Conservation (phyloP, 306 rosid species). For the Acacia acuminata region DNA sequence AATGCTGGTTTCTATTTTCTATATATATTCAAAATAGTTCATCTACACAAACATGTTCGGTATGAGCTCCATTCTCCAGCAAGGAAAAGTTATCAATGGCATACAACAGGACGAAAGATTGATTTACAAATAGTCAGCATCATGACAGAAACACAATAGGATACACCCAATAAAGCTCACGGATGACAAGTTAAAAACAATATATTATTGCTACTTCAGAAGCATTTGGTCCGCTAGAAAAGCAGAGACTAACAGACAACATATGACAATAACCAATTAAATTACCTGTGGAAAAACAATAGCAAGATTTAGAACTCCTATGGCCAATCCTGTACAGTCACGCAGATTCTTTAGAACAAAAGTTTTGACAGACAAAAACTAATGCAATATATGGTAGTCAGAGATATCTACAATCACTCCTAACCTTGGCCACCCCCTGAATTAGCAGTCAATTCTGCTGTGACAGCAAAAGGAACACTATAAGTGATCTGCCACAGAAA, state of each 20-base stretch:
- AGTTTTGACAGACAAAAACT: not conserved
- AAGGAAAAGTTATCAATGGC: not conserved
- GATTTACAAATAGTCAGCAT: not conserved
- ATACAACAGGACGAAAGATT: conserved; percentile 13
- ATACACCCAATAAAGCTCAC: conserved; percentile 2
- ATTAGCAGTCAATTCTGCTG: conserved; percentile 74
- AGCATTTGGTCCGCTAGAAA: conserved; percentile 3
- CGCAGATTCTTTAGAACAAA: conserved; percentile 28
- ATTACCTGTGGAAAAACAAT: conserved; percentile 96
- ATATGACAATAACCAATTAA: conserved; percentile 6
- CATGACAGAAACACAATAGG: not conserved
- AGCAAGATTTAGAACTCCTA: conserved; percentile 96
- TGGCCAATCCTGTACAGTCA: conserved; percentile 81
- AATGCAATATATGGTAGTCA: not conserved
- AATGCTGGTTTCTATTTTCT: not conserved
- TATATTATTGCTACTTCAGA: conserved; percentile 8
- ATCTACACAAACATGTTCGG: not conserved
- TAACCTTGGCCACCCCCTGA: conserved; percentile 86
- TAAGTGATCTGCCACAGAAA: conserved; percentile 83
- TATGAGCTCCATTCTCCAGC: not conserved
- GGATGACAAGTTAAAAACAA: not conserved
- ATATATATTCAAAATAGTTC: not conserved
- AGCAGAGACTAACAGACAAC: not conserved
- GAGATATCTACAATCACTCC: conserved; percentile 19
- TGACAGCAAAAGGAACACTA: conserved; percentile 82